Percentiles rank a stretch among this genome's conserved stretches.
phyloP scores from a whole-genome alignment of 192 early-diverging fungal genomes.

The Lobosporangium transversale region DNA sequence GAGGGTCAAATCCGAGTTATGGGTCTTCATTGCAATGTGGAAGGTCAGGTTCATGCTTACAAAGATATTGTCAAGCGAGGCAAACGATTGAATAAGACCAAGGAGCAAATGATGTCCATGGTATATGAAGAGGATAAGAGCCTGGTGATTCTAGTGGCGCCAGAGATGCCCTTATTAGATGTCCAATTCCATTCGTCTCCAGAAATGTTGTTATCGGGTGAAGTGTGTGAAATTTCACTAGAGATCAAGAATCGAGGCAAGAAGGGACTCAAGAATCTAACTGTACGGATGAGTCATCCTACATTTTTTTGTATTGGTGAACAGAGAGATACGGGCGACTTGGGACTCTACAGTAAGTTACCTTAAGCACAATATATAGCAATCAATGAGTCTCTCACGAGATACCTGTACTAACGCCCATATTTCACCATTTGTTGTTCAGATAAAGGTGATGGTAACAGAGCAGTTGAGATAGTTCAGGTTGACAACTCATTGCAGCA shows the following conservation, averaged over 20 bases:
- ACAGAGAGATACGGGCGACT: conserved; percentile 53
- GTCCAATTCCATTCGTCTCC: conserved; percentile 82
- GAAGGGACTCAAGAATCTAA: conserved; percentile 73
- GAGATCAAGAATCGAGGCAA: conserved; percentile 88
- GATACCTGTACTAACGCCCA: neutral
- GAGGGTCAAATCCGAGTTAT: conserved; percentile 78
- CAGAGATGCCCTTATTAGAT: conserved; percentile 86
- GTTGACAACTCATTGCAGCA: conserved; percentile 63
- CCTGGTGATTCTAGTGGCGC: conserved; percentile 78
- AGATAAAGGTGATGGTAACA: conserved; percentile 29
- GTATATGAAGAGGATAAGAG: conserved; percentile 77
- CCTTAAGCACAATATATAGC: too few species aligned
- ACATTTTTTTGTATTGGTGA: conserved; percentile 83
- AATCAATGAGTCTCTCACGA: too few species aligned
- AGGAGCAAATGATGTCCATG: conserved; percentile 65
- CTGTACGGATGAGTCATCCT: conserved; percentile 86
- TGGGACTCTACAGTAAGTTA: conserved; percentile 53
- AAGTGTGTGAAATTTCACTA: conserved; percentile 76
- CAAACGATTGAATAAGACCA: conserved; percentile 79
- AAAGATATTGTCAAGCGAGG: conserved; percentile 74
- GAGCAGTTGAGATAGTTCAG: conserved; percentile 21
- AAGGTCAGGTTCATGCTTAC: conserved; percentile 78
- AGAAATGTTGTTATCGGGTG: conserved; percentile 81
- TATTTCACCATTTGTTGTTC: neutral
- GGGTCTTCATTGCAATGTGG: conserved; percentile 83